Percentiles rank a stretch among this genome's conserved stretches.
Conservation (phyloP, 2,329 filamentous ascomycete genomes). For the Diplodia seriata region DNA sequence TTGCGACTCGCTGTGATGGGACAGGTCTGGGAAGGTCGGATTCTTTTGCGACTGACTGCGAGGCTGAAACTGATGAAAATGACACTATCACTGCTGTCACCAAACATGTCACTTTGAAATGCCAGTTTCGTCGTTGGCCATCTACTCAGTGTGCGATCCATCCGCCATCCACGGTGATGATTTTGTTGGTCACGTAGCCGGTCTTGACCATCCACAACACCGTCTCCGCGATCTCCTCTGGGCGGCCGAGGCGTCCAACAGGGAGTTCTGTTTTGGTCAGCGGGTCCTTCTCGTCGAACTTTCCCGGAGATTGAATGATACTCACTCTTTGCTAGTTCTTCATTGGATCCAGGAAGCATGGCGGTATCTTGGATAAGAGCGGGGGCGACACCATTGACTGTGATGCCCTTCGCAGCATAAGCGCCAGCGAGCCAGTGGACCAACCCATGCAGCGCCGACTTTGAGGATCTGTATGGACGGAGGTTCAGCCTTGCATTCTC, state of each 20-base stretch:
- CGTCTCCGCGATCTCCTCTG: conserved; percentile 57
- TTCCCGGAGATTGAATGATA: background rate
- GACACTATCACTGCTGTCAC: background rate
- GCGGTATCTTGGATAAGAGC: conserved; percentile 55
- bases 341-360: conserved; percentile 51
- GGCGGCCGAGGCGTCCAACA: conserved; percentile 53
- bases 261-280: conserved; percentile 47
- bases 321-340: conserved; percentile 47
- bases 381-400: conserved; percentile 58
- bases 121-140: background rate
- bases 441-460: conserved; percentile 56
- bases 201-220: conserved; percentile 57
- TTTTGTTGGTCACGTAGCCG: conserved; percentile 56
- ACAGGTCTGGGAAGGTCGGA: too few relatives aligned
- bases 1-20: too few relatives aligned
- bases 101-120: background rate
- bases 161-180: conserved; percentile 40
- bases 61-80: too few relatives aligned
- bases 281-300: background rate
- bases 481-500: too few relatives aligned
- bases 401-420: conserved; percentile 55
- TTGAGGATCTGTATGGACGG: conserved; percentile 38
- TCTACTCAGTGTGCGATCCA: conserved; percentile 37
- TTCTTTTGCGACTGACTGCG: too few relatives aligned
- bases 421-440: conserved; percentile 55